Evolutionary conservation across 2,329 filamentous ascomycete genomes (phyloP), one percentile per base, ranked within the genome.

Genomic region (Phaeosphaeria sp.): DNA sequence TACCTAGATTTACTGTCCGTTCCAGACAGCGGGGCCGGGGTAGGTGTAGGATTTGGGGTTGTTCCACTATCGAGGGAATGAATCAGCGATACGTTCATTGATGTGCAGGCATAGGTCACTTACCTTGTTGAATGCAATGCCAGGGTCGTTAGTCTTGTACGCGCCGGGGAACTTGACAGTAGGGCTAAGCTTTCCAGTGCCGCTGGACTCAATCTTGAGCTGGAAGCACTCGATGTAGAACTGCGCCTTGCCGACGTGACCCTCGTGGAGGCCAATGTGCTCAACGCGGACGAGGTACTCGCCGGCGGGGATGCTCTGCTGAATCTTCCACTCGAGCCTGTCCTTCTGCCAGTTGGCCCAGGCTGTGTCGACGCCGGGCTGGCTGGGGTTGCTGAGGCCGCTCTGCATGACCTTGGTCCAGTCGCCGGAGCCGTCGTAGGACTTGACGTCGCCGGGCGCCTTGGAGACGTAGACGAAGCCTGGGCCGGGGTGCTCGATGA

Each of bases 381-480:
- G 40, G 55, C 58, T 63, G 49, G 63, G 66, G 59, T 65, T 73
- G 53, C 62, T 73, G 8, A 76, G 66, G 18, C 71, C 74, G 40
- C 60, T 68, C 60, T 74, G 65, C 56, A 69, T 69, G 49, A 75
- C 72, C 65, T 77, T 77, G 60, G 69, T 64, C 74, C 74, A 77
- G 47, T 74, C 73, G n/a, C 73, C 83, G 53, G 89, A 84, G 63
- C 89, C 88, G 76, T 92, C 89, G 68, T 90, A 88, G 36, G 82
- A 83, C 69, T 89, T 85, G 58, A 91, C 83, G 73, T 87, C 89
- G 76, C 89, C 86, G 60, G 90, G 81, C 56, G 83, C 86, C 73
- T 81, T 76, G 58, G 67, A 70, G 56, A 77, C 67, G 66, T 77
- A 77, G 20, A 76, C 73, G 49, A 76, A 75, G 18, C 73, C 68